Base-by-base conservation (phyloP, 305 asterid species). In the Petunia hybrid region DNA sequence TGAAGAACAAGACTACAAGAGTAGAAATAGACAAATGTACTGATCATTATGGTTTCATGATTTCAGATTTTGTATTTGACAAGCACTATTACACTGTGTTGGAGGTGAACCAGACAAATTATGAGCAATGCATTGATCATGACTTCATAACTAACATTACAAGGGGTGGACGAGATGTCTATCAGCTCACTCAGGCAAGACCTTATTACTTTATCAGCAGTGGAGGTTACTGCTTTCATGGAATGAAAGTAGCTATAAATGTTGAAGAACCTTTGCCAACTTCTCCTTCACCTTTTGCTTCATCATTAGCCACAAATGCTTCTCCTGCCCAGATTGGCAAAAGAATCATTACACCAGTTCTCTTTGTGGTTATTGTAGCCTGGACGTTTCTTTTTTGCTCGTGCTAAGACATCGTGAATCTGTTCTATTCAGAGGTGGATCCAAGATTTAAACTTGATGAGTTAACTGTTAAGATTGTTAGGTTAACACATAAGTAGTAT, bases 81-180 rank as follows among this genome's bases (percentile, higher is more conserved):
- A 89, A 87, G 88, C 82, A 43, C 8, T 59, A 80, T 45, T 89
- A 86, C 80, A 83, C 59, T 42, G 97, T 90, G 67, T 16, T 92
- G 67, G 94, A 92, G 79, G 97, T 90, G 88, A 89, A 89, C 85
- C 79, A 61, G 73, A 64, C 86, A 22, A 89, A 83, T 76, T 92
- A 90, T 42, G 91, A 88, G 12, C 60, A 57, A 13, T 92, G 97
- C 87, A 80, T 75, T 36, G 97, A 89, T 60, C 35, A 16, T 0
- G 89, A 81, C 5, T 90, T 89, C 83, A 48, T 90, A 55, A 77
- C 57, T 13, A 90, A 90, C 80, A 64, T 89, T 14, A 90, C 93
- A 2, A 83, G 80, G 76, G 97, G 93, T 1, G 94, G 97, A 4
- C 83, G 93, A 67, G 94, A 92, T 41, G 93, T 92, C 42, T 88